Evolutionary conservation across 2,329 filamentous ascomycete genomes (phyloP), one percentile per base, ranked within the genome.

Genomic region (Fusarium stilboides): DNA sequence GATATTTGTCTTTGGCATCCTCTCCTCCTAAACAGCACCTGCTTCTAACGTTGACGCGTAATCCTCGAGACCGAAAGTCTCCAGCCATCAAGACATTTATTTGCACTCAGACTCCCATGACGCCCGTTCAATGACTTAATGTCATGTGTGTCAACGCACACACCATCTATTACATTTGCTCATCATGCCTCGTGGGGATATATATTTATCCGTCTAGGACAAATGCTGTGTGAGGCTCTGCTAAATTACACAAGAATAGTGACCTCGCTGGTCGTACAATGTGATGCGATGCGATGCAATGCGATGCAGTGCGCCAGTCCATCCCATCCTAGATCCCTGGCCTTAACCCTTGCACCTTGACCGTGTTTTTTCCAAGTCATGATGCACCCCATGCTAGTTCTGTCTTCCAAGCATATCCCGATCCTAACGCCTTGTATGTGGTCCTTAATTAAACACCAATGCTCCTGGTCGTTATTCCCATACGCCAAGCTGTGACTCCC

Each of bases 331-430:
- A 28, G 39, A 45, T 54, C 42, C 64, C 57, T 28, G 46, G 54
- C 46, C 46, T 22, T 50, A n/a, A 36, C 44, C 39, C 37, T 49
- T 44, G 28, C 45, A 33, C 39, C 61, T 46, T 51, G 24, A 26
- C 40, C 33, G 12, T 31, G 26, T 20, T 50, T 51, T 54, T 36
- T 54, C 44, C n/a, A 28, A 33, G 34, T 39, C 19, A 50, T 45
- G 37, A 54, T 52, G 45, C 66, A 56, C 43, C 52, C n/a, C 31
- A 58, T 70, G 67, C 62, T 68, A 36, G 67, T 68, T 37, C 67
- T 70, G 62, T 70, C 43, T 57, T 60, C 67, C 62, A 64, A 70
- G 62, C 62, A 70, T 55, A 58, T 43, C 28, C 57, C 34, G 42
- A 34, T 56, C 13, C 14, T 36, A 50, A 66, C 52, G 57, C 65